Evolutionary conservation across 140 eudicot genomes (phyloP).

Genomic region (Cichorium intybus): DNA sequence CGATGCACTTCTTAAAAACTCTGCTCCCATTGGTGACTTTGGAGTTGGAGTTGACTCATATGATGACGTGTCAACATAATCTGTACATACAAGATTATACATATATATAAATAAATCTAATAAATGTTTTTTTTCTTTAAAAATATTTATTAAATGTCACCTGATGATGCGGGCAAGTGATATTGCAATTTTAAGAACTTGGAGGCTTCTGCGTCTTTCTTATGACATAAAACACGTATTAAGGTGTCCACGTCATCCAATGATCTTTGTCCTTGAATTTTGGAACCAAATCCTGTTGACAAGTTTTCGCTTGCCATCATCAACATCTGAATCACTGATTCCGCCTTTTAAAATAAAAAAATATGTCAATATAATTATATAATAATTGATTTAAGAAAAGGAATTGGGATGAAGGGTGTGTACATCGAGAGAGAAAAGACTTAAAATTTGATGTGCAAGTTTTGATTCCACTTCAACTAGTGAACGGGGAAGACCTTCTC

Average conservation of each 20-base stretch:
- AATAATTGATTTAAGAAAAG: background rate
- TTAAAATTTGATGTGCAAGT: constrained; percentile 70
- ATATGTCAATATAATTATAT: background rate
- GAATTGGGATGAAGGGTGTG: background rate
- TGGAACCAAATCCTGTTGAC: constrained; percentile 49
- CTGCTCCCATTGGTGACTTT: constrained; percentile 59
- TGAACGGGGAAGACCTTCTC: constrained; percentile 97
- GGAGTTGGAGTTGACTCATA: constrained; percentile 39
- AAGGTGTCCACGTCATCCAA: constrained; percentile 73
- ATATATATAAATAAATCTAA: background rate
- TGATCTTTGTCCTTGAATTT: constrained; percentile 45
- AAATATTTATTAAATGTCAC: constrained; percentile 21
- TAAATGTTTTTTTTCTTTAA: background rate
- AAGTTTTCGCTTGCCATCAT: constrained; percentile 81
- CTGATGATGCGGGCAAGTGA: constrained; percentile 89
- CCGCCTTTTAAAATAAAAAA: constrained; percentile 45
- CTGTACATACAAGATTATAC: constrained; percentile 34
- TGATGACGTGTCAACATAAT: constrained; percentile 53
- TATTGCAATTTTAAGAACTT: constrained; percentile 66
- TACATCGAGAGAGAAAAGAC: constrained; percentile 74
- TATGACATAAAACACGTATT: constrained; percentile 89
- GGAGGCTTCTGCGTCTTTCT: constrained; percentile 88
- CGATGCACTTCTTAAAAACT: constrained; percentile 65
- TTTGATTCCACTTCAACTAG: constrained; percentile 82
- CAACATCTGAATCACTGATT: constrained; percentile 74